Conservation (phyloP, 805 yeast species). For the Lachancea sp. region DNA sequence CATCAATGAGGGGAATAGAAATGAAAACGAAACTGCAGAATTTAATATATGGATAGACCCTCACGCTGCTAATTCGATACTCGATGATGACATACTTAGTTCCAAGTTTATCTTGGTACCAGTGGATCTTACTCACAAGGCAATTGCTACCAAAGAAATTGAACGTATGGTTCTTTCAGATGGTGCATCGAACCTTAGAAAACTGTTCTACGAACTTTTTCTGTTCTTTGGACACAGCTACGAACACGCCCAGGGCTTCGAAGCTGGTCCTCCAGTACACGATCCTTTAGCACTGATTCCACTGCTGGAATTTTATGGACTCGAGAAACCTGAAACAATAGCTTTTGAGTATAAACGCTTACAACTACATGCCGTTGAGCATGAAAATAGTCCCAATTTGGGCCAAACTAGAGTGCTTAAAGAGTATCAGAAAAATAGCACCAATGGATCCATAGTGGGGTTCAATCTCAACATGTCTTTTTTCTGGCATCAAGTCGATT, state of each 20-base stretch:
- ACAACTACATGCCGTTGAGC: conserved; percentile 24
- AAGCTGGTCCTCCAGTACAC: conserved; percentile 67
- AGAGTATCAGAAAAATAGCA: conserved; percentile 23
- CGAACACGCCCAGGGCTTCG: conserved; percentile 38
- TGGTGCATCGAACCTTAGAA: conserved; percentile 41
- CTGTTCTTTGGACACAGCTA: conserved; percentile 44
- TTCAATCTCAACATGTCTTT: conserved; percentile 34
- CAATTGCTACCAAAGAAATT: conserved; percentile 38
- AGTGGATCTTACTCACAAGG: conserved; percentile 63
- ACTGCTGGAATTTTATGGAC: conserved; percentile 40
- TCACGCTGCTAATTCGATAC: conserved; percentile 56
- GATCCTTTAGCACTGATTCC: conserved; percentile 70
- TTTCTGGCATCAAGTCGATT: conserved; percentile 43
- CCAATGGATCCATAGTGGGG: conserved; percentile 37
- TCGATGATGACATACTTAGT: conserved; percentile 42
- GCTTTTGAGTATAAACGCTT: conserved; percentile 18
- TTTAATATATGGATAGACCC: conserved; percentile 76
- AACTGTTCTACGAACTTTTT: conserved; percentile 48
- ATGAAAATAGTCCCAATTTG: conserved; percentile 44
- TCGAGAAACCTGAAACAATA: conserved; percentile 20
- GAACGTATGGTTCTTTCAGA: conserved; percentile 37
- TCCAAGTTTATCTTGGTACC: conserved; percentile 53
- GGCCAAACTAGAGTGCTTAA: conserved; percentile 46
- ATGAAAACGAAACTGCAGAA: conserved; percentile 52
- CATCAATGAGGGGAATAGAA: conserved; percentile 39